Conservation (phyloP, 164 flowering plant species). For the Piper longum region DNA sequence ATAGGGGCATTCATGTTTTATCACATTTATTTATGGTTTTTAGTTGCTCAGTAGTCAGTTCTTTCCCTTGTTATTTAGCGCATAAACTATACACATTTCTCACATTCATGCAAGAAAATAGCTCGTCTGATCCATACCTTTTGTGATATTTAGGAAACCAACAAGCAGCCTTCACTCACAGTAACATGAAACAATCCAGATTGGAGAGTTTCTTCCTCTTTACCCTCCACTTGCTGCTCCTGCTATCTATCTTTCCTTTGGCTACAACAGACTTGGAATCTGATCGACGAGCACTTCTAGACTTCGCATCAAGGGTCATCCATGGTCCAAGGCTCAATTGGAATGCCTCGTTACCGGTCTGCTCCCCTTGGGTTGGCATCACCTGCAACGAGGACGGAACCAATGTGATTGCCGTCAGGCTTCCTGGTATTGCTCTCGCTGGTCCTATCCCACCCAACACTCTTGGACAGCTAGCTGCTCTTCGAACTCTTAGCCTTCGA, state of each 20-base stretch:
- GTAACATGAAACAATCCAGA: constrained; percentile 16
- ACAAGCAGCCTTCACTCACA: not conserved
- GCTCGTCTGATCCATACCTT: not conserved
- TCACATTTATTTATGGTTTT: not conserved
- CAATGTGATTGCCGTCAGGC: constrained; percentile 32
- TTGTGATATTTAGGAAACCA: not conserved
- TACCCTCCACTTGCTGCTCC: not conserved
- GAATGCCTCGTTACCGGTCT: constrained; percentile 27
- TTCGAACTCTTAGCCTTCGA: constrained; percentile 58
- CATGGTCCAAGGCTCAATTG: constrained; percentile 57
- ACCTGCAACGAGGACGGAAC: constrained; percentile 26
- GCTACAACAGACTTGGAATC: constrained; percentile 36
- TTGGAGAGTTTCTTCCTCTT: not conserved
- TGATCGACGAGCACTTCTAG: constrained; percentile 52
- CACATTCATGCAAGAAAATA: not conserved
- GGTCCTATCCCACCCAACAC: constrained; percentile 50
- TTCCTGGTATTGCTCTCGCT: constrained; percentile 49
- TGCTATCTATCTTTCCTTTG: constrained; percentile 6
- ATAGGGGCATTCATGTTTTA: not conserved
- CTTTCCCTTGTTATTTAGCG: too few relatives aligned
- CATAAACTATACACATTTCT: too few relatives aligned
- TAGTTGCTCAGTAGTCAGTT: too few relatives aligned
- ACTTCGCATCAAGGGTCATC: constrained; percentile 36
- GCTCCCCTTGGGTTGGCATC: constrained; percentile 58
- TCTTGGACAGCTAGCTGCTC: constrained; percentile 43